These are phyloP conservation scores for Penicillium sp. DNA, from an alignment of 2,329 filamentous ascomycete genomes.

Conservation along the genomic window DNA sequence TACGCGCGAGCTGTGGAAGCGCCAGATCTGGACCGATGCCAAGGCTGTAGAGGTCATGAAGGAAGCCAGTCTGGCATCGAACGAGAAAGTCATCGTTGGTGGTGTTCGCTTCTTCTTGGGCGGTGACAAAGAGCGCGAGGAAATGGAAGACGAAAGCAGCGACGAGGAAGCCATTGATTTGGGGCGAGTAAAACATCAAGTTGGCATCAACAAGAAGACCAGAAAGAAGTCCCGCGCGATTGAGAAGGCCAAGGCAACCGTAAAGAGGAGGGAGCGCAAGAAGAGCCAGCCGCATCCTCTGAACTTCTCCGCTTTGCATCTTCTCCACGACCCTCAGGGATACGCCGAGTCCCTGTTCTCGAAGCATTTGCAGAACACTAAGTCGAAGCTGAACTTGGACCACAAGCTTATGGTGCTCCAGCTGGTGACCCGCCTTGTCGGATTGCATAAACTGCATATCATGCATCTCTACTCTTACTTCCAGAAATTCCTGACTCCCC, in stretches of 20 bases:
- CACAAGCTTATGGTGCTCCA: constrained; percentile 84
- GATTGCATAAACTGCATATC: constrained; percentile 82
- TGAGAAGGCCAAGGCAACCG: constrained; percentile 68
- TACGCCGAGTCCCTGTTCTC: constrained; percentile 84
- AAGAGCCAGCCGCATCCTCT: constrained; percentile 78
- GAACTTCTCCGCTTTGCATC: constrained; percentile 91
- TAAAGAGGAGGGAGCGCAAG: constrained; percentile 76
- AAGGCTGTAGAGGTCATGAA: constrained; percentile 98
- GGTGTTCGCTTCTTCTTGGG: constrained; percentile 91
- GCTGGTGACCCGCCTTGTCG: constrained; percentile 80
- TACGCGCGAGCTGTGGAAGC: constrained; percentile 89
- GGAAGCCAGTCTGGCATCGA: constrained; percentile 76
- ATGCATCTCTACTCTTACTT: constrained; percentile 94
- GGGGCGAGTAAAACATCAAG: constrained; percentile 70
- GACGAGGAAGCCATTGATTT: constrained; percentile 74
- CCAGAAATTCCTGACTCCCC: constrained; percentile 79
- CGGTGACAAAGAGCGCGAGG: constrained; percentile 90
- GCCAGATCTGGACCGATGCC: constrained; percentile 89
- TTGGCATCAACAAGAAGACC: constrained; percentile 90
- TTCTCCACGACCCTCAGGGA: constrained; percentile 86
- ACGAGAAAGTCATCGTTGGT: constrained; percentile 82
- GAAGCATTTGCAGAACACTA: constrained; percentile 81
- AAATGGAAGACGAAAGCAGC: constrained; percentile 78
- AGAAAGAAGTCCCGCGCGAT: constrained; percentile 75
- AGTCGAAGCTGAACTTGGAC: constrained; percentile 75